phyloP scores from a whole-genome alignment of 352 stramenopile species.

The Phytophthora constricta region DNA sequence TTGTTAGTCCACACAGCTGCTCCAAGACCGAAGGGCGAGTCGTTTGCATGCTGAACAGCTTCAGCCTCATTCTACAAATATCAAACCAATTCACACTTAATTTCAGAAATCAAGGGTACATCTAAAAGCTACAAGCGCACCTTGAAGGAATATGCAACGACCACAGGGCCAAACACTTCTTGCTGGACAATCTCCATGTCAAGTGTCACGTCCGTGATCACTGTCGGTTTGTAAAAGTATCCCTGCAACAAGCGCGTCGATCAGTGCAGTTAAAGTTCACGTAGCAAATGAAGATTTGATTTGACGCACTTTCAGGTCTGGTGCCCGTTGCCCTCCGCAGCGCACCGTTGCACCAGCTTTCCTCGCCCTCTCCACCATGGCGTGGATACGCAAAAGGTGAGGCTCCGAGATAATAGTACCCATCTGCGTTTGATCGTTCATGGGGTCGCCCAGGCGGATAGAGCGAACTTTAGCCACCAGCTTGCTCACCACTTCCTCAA shows the following conservation, averaged over 20 bases:
- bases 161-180: slow-evolving; percentile 91
- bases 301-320: slow-evolving; percentile 35
- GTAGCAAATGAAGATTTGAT: background rate
- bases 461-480: slow-evolving; percentile 58
- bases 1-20: slow-evolving; percentile 88
- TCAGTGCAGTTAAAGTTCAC: background rate
- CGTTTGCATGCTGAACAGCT: slow-evolving; percentile 78
- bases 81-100: slow-evolving; percentile 11
- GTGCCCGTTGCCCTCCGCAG: slow-evolving; percentile 68
- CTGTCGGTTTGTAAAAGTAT: slow-evolving; percentile 93
- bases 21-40: slow-evolving; percentile 83
- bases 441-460: slow-evolving; percentile 63
- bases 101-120: background rate
- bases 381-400: slow-evolving; percentile 66
- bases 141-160: slow-evolving; percentile 54
- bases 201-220: slow-evolving; percentile 78
- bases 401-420: slow-evolving; percentile 72
- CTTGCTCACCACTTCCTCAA: slow-evolving; percentile 76
- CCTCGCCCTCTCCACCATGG: slow-evolving; percentile 79
- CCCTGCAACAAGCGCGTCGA: slow-evolving; percentile 32
- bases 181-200: slow-evolving; percentile 85
- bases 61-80: slow-evolving; percentile 69
- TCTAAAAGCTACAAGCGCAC: background rate
- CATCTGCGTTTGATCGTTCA: slow-evolving; percentile 60
- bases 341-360: slow-evolving; percentile 80